phyloP scores from a whole-genome alignment of 164 flowering plant species.

The Warburgia ugandensis region DNA sequence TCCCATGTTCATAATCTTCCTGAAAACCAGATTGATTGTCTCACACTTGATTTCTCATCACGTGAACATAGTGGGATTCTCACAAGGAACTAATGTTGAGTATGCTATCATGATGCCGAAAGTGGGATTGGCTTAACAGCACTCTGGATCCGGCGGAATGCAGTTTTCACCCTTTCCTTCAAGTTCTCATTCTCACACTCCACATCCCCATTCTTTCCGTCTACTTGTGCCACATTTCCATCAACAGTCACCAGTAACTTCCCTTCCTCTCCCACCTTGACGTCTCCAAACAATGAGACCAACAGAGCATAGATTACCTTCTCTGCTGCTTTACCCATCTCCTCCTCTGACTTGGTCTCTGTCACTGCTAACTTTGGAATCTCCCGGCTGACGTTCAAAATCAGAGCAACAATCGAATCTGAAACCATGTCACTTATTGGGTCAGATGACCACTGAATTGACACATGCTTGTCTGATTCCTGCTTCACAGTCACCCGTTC shows the following conservation, averaged over 20 bases:
- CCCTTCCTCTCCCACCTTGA: constrained; percentile 69
- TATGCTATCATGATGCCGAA: constrained; percentile 4
- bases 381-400: constrained; percentile 67
- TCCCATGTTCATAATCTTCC: no score
- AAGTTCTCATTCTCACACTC: constrained; percentile 77
- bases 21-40: no score
- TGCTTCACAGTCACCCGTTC: constrained; percentile 77
- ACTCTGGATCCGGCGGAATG: constrained; percentile 50
- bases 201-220: constrained; percentile 73
- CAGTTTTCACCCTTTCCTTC: constrained; percentile 66
- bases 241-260: constrained; percentile 70
- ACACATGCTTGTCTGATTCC: constrained; percentile 75
- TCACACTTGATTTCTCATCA: no score
- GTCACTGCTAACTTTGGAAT: constrained; percentile 58
- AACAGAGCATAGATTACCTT: constrained; percentile 70
- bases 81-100: no score
- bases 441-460: constrained; percentile 83
- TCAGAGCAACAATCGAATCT: constrained; percentile 77
- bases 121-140: constrained; percentile 87
- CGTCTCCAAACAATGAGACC: constrained; percentile 87
- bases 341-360: constrained; percentile 63
- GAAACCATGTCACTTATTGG: constrained; percentile 97
- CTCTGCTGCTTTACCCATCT: constrained; percentile 56
- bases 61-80: no score
- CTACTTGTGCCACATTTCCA: constrained; percentile 65